Conservation (phyloP, 1,139 yeast genomes). For the Protomyces lactucae-debilis region DNA sequence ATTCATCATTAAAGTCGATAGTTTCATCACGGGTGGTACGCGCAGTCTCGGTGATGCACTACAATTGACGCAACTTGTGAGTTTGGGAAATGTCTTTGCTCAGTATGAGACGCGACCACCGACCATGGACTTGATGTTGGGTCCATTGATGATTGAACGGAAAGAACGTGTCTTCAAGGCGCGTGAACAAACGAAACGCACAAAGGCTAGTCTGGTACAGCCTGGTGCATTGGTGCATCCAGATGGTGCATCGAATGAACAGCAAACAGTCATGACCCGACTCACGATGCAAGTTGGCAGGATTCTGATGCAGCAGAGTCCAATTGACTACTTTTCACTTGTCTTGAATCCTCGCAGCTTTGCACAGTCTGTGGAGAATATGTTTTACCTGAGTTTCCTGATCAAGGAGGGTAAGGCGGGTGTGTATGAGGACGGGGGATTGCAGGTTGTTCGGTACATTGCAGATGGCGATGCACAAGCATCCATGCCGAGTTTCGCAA, state of each 20-base stretch:
- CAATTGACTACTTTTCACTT: slow-evolving; percentile 59
- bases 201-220: slow-evolving; percentile 17
- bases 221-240: slow-evolving; percentile 38
- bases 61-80: neutral
- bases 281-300: slow-evolving; percentile 37
- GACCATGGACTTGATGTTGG: slow-evolving; percentile 29
- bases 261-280: slow-evolving; percentile 50
- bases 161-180: slow-evolving; percentile 39
- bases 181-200: slow-evolving; percentile 27
- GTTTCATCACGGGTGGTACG: slow-evolving; percentile 3
- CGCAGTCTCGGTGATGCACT: neutral
- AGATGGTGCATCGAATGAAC: slow-evolving; percentile 45
- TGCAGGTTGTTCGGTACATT: slow-evolving; percentile 40
- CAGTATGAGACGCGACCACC: slow-evolving; percentile 30
- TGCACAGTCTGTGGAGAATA: slow-evolving; percentile 73
- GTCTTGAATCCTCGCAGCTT: slow-evolving; percentile 72
- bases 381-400: slow-evolving; percentile 75
- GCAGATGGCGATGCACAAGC: slow-evolving; percentile 20
- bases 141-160: slow-evolving; percentile 31
- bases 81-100: slow-evolving; percentile 40
- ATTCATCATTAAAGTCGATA: slow-evolving; percentile 22
- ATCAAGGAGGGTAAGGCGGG: slow-evolving; percentile 65
- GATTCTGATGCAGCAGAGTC: slow-evolving; percentile 33
- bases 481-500: slow-evolving; percentile 2
- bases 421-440: slow-evolving; percentile 46